Evolutionary conservation across 2,329 filamentous ascomycete genomes (phyloP), one percentile per base, ranked within the genome.

Genomic region (Penicillium hesseltinei): DNA sequence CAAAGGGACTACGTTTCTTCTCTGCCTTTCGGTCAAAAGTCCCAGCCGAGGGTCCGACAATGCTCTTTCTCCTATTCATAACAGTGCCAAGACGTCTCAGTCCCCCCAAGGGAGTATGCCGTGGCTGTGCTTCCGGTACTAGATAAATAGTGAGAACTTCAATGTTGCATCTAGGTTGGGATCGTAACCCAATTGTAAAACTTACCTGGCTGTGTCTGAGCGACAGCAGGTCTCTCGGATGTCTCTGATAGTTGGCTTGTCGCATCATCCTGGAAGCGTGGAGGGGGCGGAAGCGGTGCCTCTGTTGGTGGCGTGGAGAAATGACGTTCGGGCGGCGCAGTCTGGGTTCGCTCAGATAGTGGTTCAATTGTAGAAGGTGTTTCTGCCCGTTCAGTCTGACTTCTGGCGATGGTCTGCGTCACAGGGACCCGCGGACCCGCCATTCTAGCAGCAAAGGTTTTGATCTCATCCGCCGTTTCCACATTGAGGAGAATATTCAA

Each of bases 401-500:
- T 57, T 46, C 63, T 54, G 21, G 64, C 56, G 5, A 58, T 29
- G 13, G 52, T 50, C 5, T 59, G 59, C 17, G 64, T 56, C 19
- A 46, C 25, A 38, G 59, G 58, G 19, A 40, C 44, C 9, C 65
- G 57, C 2, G 45, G 53, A 17, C 65, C 65, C 8, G 43, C 51
- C 57, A 61, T 61, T 42, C 73, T 77, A 11, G 73, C 69, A 27
- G 74, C 71, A 64, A 76, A 77, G 11, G 73, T 75, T 53, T 75
- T 88, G 61, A 99, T 93, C 77, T 99, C 94, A 69, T 89, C 89
- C 19, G 87, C 84, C 0, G 92, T 96, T 71, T 91, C 88, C 42
- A 97, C 86, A 71, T 96, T 94, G 50, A 99, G 81, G 65, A 97
- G 82, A 9, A 88, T 82, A 64, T 91, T 91, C 56, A 99, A 78